Percentiles rank a stretch among this genome's conserved stretches.
These are phyloP conservation scores for Candida sithepensis DNA, from an alignment of 805 yeast species.

Conservation along the genomic window DNA sequence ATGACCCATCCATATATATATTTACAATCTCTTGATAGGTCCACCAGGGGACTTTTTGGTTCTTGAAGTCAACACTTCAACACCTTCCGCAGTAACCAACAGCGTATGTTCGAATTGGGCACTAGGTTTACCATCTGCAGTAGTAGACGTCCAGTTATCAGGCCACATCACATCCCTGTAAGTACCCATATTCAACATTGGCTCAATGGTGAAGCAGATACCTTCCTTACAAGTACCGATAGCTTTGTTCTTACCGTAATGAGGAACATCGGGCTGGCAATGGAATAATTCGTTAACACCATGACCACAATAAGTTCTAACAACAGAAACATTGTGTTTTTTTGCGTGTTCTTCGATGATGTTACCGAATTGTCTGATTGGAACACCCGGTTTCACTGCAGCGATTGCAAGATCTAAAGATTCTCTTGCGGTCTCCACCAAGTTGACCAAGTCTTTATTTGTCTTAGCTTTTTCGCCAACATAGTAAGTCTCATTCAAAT, in stretches of 20 bases:
- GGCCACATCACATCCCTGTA: constrained; percentile 89
- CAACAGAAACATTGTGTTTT: constrained; percentile 77
- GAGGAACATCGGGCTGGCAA: constrained; percentile 89
- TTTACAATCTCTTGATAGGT: constrained; percentile 48
- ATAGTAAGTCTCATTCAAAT: constrained; percentile 93
- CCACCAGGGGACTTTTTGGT: constrained; percentile 87
- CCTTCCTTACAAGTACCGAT: constrained; percentile 94
- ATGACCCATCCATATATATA: constrained; percentile 8
- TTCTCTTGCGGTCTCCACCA: constrained; percentile 91
- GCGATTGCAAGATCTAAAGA: constrained; percentile 80
- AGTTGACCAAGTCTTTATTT: constrained; percentile 78
- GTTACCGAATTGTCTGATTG: constrained; percentile 84
- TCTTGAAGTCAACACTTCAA: constrained; percentile 85
- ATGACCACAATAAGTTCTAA: constrained; percentile 89
- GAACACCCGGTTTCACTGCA: constrained; percentile 84
- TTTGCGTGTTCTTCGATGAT: constrained; percentile 84
- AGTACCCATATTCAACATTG: constrained; percentile 88
- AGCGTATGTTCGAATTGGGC: constrained; percentile 97
- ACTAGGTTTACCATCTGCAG: constrained; percentile 83
- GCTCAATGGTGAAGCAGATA: constrained; percentile 95
- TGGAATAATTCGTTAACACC: constrained; percentile 88
- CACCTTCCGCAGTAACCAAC: constrained; percentile 89
- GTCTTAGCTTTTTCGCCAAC: constrained; percentile 84
- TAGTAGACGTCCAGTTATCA: constrained; percentile 93
- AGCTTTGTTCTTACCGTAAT: constrained; percentile 90